phyloP scores from a whole-genome alignment of 176 grass and related monocot genomes.

The Urochloa ruziziensis region DNA sequence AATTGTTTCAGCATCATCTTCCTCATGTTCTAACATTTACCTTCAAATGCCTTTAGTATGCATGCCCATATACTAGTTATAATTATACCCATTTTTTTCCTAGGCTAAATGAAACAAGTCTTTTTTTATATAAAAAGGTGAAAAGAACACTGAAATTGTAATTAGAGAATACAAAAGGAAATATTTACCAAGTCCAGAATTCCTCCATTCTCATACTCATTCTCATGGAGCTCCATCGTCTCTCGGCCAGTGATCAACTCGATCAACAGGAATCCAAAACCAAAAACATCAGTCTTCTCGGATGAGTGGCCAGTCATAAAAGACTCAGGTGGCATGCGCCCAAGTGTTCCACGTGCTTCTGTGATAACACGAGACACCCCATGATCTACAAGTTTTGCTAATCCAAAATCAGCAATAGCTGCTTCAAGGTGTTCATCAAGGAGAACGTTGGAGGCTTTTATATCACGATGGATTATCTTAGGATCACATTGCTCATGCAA shows the following conservation, averaged over 20 bases:
- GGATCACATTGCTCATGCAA: constrained; percentile 84
- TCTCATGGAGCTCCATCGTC: constrained; percentile 44
- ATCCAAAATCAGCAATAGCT: constrained; percentile 72
- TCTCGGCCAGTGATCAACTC: constrained; percentile 78
- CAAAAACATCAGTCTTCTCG: constrained; percentile 86
- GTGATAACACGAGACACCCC: constrained; percentile 63
- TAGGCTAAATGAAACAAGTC: neutral
- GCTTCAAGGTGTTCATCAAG: constrained; percentile 81
- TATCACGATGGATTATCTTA: constrained; percentile 86
- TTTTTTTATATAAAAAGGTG: neutral
- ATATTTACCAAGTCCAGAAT: constrained; percentile 63
- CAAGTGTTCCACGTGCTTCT: constrained; percentile 53
- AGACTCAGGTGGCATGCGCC: constrained; percentile 79
- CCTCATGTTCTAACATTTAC: neutral
- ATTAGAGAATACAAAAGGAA: neutral
- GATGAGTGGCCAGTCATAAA: constrained; percentile 51
- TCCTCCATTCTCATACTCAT: constrained; percentile 58
- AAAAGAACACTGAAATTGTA: neutral
- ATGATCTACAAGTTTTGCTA: constrained; percentile 74
- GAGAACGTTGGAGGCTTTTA: constrained; percentile 86
- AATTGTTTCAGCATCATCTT: neutral
- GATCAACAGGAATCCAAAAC: constrained; percentile 69
- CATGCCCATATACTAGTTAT: neutral
- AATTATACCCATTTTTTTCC: neutral
- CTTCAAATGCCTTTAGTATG: neutral